Evolutionary conservation across 2,329 filamentous ascomycete species (phyloP).

Genomic region (Colletotrichum brevisporum): DNA sequence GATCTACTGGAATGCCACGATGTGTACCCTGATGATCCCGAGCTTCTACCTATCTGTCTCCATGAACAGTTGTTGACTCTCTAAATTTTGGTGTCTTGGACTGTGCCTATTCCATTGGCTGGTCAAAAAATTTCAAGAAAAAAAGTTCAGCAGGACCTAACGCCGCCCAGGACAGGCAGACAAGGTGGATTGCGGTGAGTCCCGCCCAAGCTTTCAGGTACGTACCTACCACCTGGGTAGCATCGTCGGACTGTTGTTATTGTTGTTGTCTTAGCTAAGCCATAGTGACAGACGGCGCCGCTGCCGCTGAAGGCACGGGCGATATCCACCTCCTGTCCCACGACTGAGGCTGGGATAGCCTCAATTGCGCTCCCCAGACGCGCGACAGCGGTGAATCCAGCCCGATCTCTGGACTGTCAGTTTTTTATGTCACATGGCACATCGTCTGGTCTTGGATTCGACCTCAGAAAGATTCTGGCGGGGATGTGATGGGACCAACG

Average conservation of each 20-base stretch:
- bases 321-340: slow-evolving; percentile 25
- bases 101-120: no score
- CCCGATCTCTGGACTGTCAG: slow-evolving; percentile 7
- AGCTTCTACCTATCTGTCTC: no score
- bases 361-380: slow-evolving; percentile 20
- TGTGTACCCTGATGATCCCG: no score
- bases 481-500: slow-evolving; percentile 26
- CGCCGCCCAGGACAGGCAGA: background rate
- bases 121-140: no score
- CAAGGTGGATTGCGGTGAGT: slow-evolving; percentile 8
- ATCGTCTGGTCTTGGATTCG: slow-evolving; percentile 31
- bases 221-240: no score
- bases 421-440: slow-evolving; percentile 29
- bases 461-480: background rate
- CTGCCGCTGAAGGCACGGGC: slow-evolving; percentile 29
- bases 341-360: slow-evolving; percentile 31
- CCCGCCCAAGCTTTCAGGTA: background rate
- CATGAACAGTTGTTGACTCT: no score
- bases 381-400: slow-evolving; percentile 18
- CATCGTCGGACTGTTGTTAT: no score
- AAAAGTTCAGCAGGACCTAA: no score
- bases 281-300: slow-evolving; percentile 20
- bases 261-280: slow-evolving; percentile 22
- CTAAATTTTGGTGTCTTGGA: no score
- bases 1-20: slow-evolving; percentile 12